phyloP scores from a whole-genome alignment of 2,329 filamentous ascomycete species.

The Aspergillus sp. region DNA sequence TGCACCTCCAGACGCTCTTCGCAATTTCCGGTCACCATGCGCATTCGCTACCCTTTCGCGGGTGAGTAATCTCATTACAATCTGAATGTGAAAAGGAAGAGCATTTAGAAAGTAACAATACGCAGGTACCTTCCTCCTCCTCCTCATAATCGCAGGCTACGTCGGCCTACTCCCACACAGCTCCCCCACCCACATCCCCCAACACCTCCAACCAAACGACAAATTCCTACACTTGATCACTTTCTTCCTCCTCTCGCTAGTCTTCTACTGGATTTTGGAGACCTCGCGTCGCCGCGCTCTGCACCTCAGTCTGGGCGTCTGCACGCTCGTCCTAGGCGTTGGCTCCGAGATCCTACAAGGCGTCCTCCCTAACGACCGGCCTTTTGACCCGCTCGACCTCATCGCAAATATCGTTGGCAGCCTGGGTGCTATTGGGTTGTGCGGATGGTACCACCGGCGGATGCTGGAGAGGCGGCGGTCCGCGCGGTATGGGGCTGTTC shows the following conservation, averaged over 20 bases:
- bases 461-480: constrained; percentile 83
- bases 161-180: constrained; percentile 60
- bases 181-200: constrained; percentile 29
- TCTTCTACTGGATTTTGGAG: constrained; percentile 97
- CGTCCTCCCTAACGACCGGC: constrained; percentile 63
- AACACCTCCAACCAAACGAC: constrained; percentile 63
- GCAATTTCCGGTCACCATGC: constrained; percentile 48
- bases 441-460: constrained; percentile 86
- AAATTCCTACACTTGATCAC: constrained; percentile 79
- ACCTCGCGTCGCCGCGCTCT: constrained; percentile 76
- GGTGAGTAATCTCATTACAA: constrained; percentile 47
- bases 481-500: constrained; percentile 64
- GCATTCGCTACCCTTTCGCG: constrained; percentile 80
- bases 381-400: constrained; percentile 75
- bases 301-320: constrained; percentile 72
- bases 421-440: constrained; percentile 60
- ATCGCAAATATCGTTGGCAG: constrained; percentile 80
- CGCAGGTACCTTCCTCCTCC: constrained; percentile 55
- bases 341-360: constrained; percentile 52
- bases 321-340: constrained; percentile 54
- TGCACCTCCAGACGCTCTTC: constrained; percentile 6
- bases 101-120: constrained; percentile 7
- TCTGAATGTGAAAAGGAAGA: no score
- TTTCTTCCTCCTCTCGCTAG: constrained; percentile 76
- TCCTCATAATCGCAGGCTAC: constrained; percentile 70